Base-by-base conservation (phyloP, 331 rosid species). In the Cucumis variabilis region DNA sequence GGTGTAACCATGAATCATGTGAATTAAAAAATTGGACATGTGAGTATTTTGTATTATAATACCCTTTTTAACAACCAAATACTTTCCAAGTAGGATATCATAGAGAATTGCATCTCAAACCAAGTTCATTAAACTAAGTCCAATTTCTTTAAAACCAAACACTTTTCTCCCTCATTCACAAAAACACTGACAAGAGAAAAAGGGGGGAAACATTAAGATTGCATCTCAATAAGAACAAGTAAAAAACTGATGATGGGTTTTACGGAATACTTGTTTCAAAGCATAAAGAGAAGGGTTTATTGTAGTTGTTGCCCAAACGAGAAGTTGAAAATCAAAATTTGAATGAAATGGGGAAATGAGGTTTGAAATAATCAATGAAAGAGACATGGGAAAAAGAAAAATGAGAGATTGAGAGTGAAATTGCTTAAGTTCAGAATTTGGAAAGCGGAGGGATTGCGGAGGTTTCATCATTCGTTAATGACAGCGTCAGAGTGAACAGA, bases 1-100 rank as follows among this genome's bases (percentile, higher is more conserved):
- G 76, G 68, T 71, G 27, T 73, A 25, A 89, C 69, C 91, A 86
- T 87, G 94, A 86, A 58, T 91, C 92, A 88, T 92, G 93, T 90
- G 94, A 91, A 85, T 46, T 23, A 72, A 25, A 71, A 72, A 77
- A 85, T 71, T 81, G 76, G 89, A 90, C 88, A 82, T 87, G 88
- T 88, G 93, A 88, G 87, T 33, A 28, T 62, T 84, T 72, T 82
- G 60, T 74, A 62, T 74, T 83, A 21, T 46, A 44, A 51, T 86
- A 58, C 20, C 48, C 78, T 66, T 41, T 58, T 68, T 6, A 73
- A 88, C 63, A 21, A 76, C 19, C 63, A 76, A 76, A 76, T 13
- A 48, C 37, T 76, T 76, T 48, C 58, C 16, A 41, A 70, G n/a
- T 71, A 71, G 76, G 48, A 15, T 73, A 73, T 41, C 53, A 41